Evolutionary conservation across 331 rosid genomes (phyloP), one percentile per base, ranked within the genome.

Genomic region (Malus hybrid): DNA sequence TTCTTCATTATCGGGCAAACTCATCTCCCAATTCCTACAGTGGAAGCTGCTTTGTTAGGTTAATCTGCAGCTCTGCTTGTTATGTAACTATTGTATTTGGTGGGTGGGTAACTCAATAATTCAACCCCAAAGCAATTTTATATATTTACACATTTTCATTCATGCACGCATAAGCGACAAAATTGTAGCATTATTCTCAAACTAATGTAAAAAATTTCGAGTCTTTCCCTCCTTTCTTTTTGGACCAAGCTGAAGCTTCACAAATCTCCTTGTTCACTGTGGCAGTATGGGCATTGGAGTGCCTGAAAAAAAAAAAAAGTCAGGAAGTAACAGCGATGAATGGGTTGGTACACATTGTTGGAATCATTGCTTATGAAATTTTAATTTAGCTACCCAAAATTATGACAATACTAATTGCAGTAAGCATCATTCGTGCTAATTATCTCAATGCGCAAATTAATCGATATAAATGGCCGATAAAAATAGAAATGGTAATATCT

Each of bases 1-100:
- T 88, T 91, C 86, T 92, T 94, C 83, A 94, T 88, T 28, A 26
- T 61, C 33, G 88, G 32, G 20, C 63, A 14, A 44, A 18, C 84
- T 28, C 90, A 90, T 46, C 81, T 30, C 72, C 91, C 84, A 3
- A 50, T 91, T 33, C 83, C 86, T 10, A 67, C 5, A 0, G 85
- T 62, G 5, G 90, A 84, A 62, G 86, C 78, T 18, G 74, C 6
- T 77, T 6, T 50, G 56, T 50, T 50, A 6, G n/a, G 56, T 50
- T 50, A 15, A 50, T 58, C 1, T 58, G 63, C 63, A 58, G 16
- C 63, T 10, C 15, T 22, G 30, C 14, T 58, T 58, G 7, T 10
- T 10, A 10, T 58, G 30, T 24, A 50, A 50, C 19, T 50, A 39
- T 39, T 39, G 46, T 0, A 9, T 39, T 39, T 39, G 46, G 46